Evolutionary conservation across 345 rosid genomes (phyloP), one percentile per base, ranked within the genome.

Genomic region (Gossypium raimondii): DNA sequence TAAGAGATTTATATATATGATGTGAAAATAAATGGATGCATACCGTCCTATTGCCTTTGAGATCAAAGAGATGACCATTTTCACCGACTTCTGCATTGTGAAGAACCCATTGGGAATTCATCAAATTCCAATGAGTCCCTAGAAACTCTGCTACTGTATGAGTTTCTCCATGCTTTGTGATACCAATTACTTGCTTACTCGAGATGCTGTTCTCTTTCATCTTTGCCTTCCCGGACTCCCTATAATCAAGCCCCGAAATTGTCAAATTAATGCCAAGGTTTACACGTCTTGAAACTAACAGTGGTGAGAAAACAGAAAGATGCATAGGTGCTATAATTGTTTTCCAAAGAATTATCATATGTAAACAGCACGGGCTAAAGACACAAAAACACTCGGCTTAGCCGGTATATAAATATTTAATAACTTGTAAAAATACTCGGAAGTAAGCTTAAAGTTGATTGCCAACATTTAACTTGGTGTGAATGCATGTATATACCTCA

Each of bases 61-160:
- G 81, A 85, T 89, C 90, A 83, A 89, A 88, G 77, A 87, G 81
- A 85, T 84, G 86, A 81, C 77, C 84, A 70, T 82, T 86, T 76
- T 73, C 80, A 3, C 10, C 11, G 60, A 79, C 78, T 67, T 81
- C 80, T 77, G 53, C 67, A 24, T 78, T 78, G 78, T 80, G 80
- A 67, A 93, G 92, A 80, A 78, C 75, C 96, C 97, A 91, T 65
- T 81, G 81, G 55, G 90, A 84, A 79, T 87, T 90, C 82, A 91
- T 77, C 78, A 95, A 81, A 50, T 87, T 87, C 99, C 98, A 95
- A 13, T 71, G 76, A 51, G 73, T 79, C 44, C 81, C 89, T 63
- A 66, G 60, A 82, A 81, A 84, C 71, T 88, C 94, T 24, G 97
- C 99, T 13, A 90, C 75, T 41, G 78, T 78, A 83, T 13, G 73